Evolutionary conservation across 192 early-diverging fungal species (phyloP).

Genomic region (Globomyces pollinis-pini): DNA sequence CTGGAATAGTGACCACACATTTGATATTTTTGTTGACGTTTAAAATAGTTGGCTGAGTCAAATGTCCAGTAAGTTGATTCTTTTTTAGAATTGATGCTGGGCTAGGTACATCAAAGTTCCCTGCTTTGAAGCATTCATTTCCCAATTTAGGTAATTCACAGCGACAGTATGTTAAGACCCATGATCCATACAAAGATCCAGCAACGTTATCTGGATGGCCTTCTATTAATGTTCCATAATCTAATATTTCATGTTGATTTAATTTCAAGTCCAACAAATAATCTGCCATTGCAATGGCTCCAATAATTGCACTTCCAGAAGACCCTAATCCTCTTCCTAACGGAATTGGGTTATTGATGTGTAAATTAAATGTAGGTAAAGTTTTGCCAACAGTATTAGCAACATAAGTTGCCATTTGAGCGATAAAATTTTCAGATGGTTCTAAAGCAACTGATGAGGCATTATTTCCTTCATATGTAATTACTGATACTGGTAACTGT

Average conservation of each 20-base stretch:
- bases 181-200: constrained; percentile 88
- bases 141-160: constrained; percentile 21
- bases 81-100: constrained; percentile 8
- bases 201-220: constrained; percentile 98
- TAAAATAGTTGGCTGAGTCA: constrained; percentile 12
- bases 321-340: constrained; percentile 96
- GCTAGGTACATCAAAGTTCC: background rate
- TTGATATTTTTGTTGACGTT: constrained; percentile 19
- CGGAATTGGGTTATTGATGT: constrained; percentile 86
- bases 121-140: background rate
- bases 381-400: constrained; percentile 57
- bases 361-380: constrained; percentile 58
- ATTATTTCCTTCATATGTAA: constrained; percentile 56
- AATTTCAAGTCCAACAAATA: constrained; percentile 61
- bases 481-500: constrained; percentile 1
- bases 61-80: constrained; percentile 20
- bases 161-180: constrained; percentile 77
- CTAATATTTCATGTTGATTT: constrained; percentile 71
- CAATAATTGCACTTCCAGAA: constrained; percentile 91
- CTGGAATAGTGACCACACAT: constrained; percentile 51
- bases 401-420: constrained; percentile 85
- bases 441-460: constrained; percentile 72
- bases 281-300: constrained; percentile 80
- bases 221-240: constrained; percentile 87
- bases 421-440: constrained; percentile 78